Evolutionary conservation across 805 yeast species (phyloP).

Genomic region (Ogataea trehalophila): DNA sequence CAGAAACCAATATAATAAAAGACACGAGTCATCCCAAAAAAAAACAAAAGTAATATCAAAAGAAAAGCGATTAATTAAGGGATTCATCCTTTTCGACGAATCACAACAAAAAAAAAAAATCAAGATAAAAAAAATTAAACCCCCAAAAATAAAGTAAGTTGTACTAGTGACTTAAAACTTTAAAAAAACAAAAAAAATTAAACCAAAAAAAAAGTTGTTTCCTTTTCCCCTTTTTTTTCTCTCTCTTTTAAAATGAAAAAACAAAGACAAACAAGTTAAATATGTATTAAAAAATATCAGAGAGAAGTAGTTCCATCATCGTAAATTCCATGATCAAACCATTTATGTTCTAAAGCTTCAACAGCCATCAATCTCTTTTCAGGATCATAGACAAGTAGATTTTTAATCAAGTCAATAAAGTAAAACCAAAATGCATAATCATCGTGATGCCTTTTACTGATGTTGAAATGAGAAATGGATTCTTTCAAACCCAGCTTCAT

Average conservation of each 20-base stretch:
- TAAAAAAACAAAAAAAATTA: too few species aligned
- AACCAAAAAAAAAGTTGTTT: too few species aligned
- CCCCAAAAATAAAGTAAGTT: too few species aligned
- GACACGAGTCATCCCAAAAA: neutral
- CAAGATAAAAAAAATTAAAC: too few species aligned
- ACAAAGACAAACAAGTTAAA: neutral
- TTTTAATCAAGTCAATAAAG: slow-evolving; percentile 52
- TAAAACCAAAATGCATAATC: slow-evolving; percentile 79
- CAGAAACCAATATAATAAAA: neutral
- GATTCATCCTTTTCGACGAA: too few species aligned
- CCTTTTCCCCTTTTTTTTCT: too few species aligned
- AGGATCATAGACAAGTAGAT: slow-evolving; percentile 47
- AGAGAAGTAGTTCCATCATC: slow-evolving; percentile 44
- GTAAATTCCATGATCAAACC: slow-evolving; percentile 62
- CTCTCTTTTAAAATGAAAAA: neutral
- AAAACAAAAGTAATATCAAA: neutral
- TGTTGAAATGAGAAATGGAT: slow-evolving; percentile 18
- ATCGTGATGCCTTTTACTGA: slow-evolving; percentile 44
- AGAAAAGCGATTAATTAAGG: neutral
- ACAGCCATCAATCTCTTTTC: slow-evolving; percentile 46
- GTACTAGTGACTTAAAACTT: too few species aligned
- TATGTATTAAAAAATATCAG: neutral
- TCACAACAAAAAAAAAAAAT: too few species aligned
- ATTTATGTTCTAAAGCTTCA: slow-evolving; percentile 59
- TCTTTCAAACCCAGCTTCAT: slow-evolving; percentile 21